Evolutionary conservation across 2,329 filamentous ascomycete genomes (phyloP), one percentile per base, ranked within the genome.

Genomic region (Myriosclerotinia scirpicola): DNA sequence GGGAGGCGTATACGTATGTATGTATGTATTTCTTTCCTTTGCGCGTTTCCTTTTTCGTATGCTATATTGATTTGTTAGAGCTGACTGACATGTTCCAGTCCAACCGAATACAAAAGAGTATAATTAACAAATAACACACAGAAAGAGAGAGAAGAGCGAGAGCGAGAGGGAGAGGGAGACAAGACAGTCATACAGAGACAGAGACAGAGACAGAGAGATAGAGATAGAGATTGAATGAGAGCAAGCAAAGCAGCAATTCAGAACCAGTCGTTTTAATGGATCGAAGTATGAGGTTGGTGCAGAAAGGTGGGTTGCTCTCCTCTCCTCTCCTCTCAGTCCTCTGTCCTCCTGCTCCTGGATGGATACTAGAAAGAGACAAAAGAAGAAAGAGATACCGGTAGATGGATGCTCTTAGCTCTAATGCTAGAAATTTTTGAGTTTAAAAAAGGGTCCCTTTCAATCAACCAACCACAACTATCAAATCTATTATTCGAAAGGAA

Each of bases 261-360:
- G 55, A n/a, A 59, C 56, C 42, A 59, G 56, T 59, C 30, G 12
- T 59, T 59, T 59, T 36, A 48, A n/a, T n/a, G 48, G 30, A 50
- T 30, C 30, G 44, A 60, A 30, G 42, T 9, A 26, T 48, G 56
- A 48, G 14, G 15, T 59, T 36, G 36, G 42, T 59, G 56, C 56
- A 36, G 42, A 48, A 36, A 26, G 54, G 14, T 55, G 40, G 36
- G 17, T 58, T 22, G 17, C 20, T 38, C 9, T 38, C 17, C 54
- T 55, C n/a, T n/a, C 17, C n/a, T n/a, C n/a, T n/a, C n/a, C n/a
- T n/a, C n/a, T n/a, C n/a, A n/a, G 6, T 38, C 42, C 15, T 44
- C 17, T 3, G 14, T 44, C 42, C 42, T 44, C 17, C 5, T 17
- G 15, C 42, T 17, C 17, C 17, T 44, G 17, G 42, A 44, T 44